Evolutionary conservation across 2,329 filamentous ascomycete species (phyloP), one percentile per base, ranked within the genome.

Genomic region (Venturia carpophila): DNA sequence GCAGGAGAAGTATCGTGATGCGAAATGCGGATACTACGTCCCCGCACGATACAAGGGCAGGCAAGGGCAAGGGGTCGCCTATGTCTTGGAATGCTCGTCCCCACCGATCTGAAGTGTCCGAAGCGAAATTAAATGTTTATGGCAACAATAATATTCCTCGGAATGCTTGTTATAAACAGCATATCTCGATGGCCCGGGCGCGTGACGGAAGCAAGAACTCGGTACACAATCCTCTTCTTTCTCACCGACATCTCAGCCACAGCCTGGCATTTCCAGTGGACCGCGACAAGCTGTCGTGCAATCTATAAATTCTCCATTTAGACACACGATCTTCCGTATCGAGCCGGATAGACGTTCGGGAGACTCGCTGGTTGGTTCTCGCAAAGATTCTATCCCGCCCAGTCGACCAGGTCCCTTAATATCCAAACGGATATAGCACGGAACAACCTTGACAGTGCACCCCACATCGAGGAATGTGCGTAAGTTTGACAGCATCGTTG

Each of bases 361-460:
- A 58, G 15, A 58, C 37, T 5, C 27, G 19, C 11, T 58, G 15
- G n/a, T 58, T 58, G 52, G 27, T 34, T 19, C 49, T 55, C 49
- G 24, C n/a, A 55, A 55, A 34, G 49, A 55, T 15, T 41, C 39
- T 11, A 17, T 37, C 30, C 52, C 30, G 5, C 37, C 27, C 52
- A 58, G n/a, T 5, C 15, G 13, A 11, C 52, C 52, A 19, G 27
- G 52, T 58, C 52, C 52, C 52, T 58, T 58, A 37, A 58, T 58
- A 37, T 58, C 52, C 17, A 39, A 60, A 10, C 39, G 60, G 39
- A 62, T 62, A 19, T 42, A 62, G 11, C 17, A 45, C 37, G 60
- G 37, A 10, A 27, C 27, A 47, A 5, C 60, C 43, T 37, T 43
- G 43, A 27, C 60, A 6, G 27, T 43, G 60, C 39, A 45, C 39